Base-by-base conservation (phyloP, 768 basidiomycete species). In the Polyporus arcularius region DNA sequence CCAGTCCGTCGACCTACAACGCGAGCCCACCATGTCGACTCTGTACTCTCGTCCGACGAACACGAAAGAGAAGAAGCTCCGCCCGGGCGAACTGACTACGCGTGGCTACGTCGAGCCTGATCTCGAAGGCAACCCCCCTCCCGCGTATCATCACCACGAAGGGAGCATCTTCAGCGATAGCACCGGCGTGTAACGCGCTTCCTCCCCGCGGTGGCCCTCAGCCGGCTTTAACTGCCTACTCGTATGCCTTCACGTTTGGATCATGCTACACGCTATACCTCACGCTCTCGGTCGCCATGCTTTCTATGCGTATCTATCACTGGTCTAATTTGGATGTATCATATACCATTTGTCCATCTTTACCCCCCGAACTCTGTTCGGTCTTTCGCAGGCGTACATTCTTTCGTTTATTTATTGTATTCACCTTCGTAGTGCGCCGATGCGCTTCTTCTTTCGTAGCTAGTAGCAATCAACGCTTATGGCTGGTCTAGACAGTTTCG, bases 101-200 rank as follows among this genome's bases (percentile, higher is more conserved):
- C 67, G 67, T 48, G 67, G 67, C 3, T 67, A 60, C 39, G 54
- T 67, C 15, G 67, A 67, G 55, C 55, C 40, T 32, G 66, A 63
- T 47, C 42, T 48, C 16, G 63, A 65, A 31, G 61, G 59, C 31
- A 49, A 39, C 41, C 67, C 62, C 3, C 67, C 67, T 6, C 61
- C 63, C 11, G 61, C 61, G 12, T 65, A 65, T 32, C 28, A 58
- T 30, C 62, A 49, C 30, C 65, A 57, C 54, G 60, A 61, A 3
- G 57, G 42, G 8, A 63, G 48, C n/a, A 49, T 63, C 35, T 32
- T 59, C 41, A 63, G 62, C 62, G 62, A 56, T 47, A 58, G 57
- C 53, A 62, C 61, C 8, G 57, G 56, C 35, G 16, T 21, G 9
- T 61, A 40, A 49, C 8, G 50, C 10, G 2, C 43, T 38, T 26